These are phyloP conservation scores for Heterobasidion parviporum DNA, from an alignment of 1,284 basidiomycete species.

Conservation along the genomic window DNA sequence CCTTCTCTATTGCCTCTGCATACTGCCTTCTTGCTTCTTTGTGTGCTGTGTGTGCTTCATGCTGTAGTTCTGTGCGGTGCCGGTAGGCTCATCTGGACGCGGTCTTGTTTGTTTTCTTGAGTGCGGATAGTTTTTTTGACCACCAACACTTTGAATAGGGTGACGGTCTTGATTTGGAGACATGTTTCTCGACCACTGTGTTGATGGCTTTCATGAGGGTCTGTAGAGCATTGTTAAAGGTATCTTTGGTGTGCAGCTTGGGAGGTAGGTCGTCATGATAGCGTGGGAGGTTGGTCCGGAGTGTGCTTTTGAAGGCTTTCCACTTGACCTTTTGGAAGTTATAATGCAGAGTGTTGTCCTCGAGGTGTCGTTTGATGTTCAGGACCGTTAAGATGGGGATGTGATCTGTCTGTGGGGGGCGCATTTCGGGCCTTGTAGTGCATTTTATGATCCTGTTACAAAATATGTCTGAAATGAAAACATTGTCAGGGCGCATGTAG, in stretches of 20 bases:
- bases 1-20: constrained; percentile 18
- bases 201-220: constrained; percentile 14
- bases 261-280: background rate
- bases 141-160: constrained; percentile 24
- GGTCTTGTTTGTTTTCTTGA: constrained; percentile 1
- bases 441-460: constrained; percentile 15
- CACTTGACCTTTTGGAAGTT: constrained; percentile 1
- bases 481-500: constrained; percentile 25
- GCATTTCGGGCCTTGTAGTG: constrained; percentile 3
- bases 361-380: background rate
- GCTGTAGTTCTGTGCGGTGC: background rate
- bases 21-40: constrained; percentile 17
- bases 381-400: constrained; percentile 15
- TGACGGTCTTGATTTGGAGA: constrained; percentile 15
- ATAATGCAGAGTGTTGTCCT: no score
- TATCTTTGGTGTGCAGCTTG: background rate
- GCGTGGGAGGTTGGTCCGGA: constrained; percentile 13
- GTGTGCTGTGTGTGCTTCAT: constrained; percentile 16
- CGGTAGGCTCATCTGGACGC: background rate
- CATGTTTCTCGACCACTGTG: constrained; percentile 11
- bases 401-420: constrained; percentile 18
- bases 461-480: constrained; percentile 17
- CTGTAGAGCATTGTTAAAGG: background rate
- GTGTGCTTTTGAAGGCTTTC: background rate
- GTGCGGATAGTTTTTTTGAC: constrained; percentile 15